phyloP scores from a whole-genome alignment of 139 green algal genomes.

The Gonium pectorale region DNA sequence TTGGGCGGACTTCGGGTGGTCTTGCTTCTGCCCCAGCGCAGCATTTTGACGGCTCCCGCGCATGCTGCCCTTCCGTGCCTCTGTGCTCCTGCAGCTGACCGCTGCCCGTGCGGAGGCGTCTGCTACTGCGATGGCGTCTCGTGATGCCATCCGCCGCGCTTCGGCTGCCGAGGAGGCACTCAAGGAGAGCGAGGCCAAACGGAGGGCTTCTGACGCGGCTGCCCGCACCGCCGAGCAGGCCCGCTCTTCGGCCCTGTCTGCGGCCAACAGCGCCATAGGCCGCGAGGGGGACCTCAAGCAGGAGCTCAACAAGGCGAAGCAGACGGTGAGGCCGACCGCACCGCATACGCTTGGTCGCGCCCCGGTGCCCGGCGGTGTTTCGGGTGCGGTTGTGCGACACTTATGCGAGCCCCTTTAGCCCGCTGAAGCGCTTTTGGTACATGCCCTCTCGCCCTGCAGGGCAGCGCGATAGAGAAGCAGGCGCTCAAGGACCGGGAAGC shows the following conservation, averaged over 20 bases:
- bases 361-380: background rate
- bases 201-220: background rate
- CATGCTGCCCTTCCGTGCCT: no score
- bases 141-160: constrained; percentile 16
- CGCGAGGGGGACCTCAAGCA: constrained; percentile 48
- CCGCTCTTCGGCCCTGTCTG: background rate
- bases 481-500: background rate
- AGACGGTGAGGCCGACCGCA: constrained; percentile 4
- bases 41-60: no score
- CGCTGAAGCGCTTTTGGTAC: background rate
- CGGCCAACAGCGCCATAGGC: constrained; percentile 22
- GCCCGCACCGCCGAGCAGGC: background rate
- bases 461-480: constrained; percentile 25
- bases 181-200: constrained; percentile 1
- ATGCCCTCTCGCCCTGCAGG: background rate
- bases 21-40: no score
- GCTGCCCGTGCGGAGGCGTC: constrained; percentile 1
- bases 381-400: no score
- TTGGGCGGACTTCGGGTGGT: no score
- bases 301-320: constrained; percentile 3
- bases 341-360: background rate
- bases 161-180: background rate
- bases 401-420: no score
- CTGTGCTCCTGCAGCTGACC: constrained; percentile 5
- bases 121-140: background rate